Evolutionary conservation across 2,329 filamentous ascomycete genomes (phyloP), one percentile per base, ranked within the genome.

Genomic region (Pleurostoma richardsiae): DNA sequence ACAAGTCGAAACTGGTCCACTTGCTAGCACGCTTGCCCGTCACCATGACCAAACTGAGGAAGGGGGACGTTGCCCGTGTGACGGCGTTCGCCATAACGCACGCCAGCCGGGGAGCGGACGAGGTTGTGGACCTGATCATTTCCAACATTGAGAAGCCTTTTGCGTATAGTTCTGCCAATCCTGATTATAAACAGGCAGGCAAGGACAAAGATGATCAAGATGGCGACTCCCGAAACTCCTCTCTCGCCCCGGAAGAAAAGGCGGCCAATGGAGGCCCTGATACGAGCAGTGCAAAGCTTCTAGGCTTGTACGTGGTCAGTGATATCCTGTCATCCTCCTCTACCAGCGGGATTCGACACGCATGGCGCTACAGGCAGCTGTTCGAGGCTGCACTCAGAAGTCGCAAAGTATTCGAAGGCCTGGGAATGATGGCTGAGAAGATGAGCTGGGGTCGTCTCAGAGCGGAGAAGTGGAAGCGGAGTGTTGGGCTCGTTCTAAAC

Each of bases 1-100:
- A 90, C 54, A 90, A 92, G 59, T 86, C 91, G 1, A 90, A 90
- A 65, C 75, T 97, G 4, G 82, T 87, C 1, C 89, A 95, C 65
- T 72, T 96, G 7, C 74, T 97, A n/a, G 82, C 87, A 3, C 82
- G 90, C 11, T 72, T 97, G 29, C 94, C 94, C 0, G 87, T 83
- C 3, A 83, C 80, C 4, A 81, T 89, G 38, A 80, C 83, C 3
- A 86, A 80, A 54, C 73, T 96, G 29, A 80, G 88, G 29, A 89
- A 89, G 59, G 90, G 90, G 3, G 90, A 97, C 59, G 81, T 97
- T 41, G 91, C 90, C 2, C 80, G 90, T 4, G 76, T 96, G 3
- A 92, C 91, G 1, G 80, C 86, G 3, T 96, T 97, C 66, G 91
- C 91, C 10, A 90, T 97, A 47, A 85, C 85, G 3, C 90, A 97